These are phyloP conservation scores for Mimosa pudica DNA, from an alignment of 306 rosid genomes.

Conservation along the genomic window DNA sequence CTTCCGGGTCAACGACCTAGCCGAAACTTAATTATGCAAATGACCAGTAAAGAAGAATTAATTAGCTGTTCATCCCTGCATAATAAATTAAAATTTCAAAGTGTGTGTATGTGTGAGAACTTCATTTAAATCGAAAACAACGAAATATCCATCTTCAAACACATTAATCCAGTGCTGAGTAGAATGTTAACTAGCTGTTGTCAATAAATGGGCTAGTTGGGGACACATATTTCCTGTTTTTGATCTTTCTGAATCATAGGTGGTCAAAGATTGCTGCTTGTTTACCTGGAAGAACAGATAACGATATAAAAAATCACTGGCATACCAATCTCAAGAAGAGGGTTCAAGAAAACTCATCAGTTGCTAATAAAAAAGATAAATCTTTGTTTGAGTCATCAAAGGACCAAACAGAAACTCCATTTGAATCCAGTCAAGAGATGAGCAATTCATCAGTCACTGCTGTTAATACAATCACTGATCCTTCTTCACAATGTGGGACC, in stretches of 20 bases:
- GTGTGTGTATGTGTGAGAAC: neutral
- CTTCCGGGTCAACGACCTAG: no score
- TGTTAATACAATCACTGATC: neutral
- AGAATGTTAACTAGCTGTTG: neutral
- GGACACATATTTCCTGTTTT: neutral
- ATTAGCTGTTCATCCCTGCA: no score
- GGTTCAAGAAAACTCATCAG: neutral
- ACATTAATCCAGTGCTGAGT: neutral
- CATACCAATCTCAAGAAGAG: neutral
- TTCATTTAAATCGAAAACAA: neutral
- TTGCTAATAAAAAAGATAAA: neutral
- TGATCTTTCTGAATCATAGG: neutral
- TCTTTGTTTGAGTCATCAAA: neutral
- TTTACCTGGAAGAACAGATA: slow-evolving; percentile 9
- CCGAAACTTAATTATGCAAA: no score
- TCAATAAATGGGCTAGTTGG: neutral
- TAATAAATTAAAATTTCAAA: neutral
- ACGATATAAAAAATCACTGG: neutral
- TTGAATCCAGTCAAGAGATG: neutral
- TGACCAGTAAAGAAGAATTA: no score
- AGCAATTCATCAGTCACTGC: neutral
- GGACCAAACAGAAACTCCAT: neutral
- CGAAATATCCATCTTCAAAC: no score
- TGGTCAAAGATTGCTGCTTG: slow-evolving; percentile 1
- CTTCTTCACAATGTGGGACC: neutral